phyloP scores from a whole-genome alignment of 75 land plant genomes.

The Pinus taeda region DNA sequence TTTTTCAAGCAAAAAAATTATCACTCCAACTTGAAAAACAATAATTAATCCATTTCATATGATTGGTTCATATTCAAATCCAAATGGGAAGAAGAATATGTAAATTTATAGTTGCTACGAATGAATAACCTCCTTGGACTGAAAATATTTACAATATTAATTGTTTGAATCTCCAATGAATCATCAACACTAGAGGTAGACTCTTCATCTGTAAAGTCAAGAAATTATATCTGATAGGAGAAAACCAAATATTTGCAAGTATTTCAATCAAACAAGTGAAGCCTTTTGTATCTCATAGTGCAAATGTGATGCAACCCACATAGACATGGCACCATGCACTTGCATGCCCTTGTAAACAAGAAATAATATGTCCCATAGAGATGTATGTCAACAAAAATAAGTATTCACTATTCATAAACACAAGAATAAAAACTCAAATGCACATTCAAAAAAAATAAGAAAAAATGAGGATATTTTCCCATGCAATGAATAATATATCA shows the following conservation, averaged over 20 bases:
- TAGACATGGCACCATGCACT: not conserved
- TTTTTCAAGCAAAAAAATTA: not conserved
- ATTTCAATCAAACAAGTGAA: too few species aligned
- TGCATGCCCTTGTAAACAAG: not conserved
- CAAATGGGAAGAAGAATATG: not conserved
- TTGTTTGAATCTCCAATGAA: not conserved
- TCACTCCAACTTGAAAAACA: not conserved
- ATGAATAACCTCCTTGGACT: slow-evolving; percentile 63
- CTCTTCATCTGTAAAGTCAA: slow-evolving; percentile 6
- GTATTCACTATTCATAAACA: not conserved
- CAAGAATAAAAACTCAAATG: not conserved
- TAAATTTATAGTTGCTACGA: slow-evolving; percentile 79
- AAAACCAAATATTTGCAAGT: too few species aligned
- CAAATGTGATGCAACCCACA: too few species aligned
- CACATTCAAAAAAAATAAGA: not conserved
- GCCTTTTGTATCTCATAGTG: too few species aligned
- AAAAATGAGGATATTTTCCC: not conserved
- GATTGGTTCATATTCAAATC: not conserved
- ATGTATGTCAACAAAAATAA: slow-evolving; percentile 1
- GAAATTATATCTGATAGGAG: not conserved
- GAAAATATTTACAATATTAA: slow-evolving; percentile 22
- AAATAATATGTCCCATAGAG: slow-evolving; percentile 11
- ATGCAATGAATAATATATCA: not conserved
- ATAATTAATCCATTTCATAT: not conserved
- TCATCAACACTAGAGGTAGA: not conserved